Conservation (phyloP, 768 basidiomycete species). For the Boletus rufocinnamomeus region DNA sequence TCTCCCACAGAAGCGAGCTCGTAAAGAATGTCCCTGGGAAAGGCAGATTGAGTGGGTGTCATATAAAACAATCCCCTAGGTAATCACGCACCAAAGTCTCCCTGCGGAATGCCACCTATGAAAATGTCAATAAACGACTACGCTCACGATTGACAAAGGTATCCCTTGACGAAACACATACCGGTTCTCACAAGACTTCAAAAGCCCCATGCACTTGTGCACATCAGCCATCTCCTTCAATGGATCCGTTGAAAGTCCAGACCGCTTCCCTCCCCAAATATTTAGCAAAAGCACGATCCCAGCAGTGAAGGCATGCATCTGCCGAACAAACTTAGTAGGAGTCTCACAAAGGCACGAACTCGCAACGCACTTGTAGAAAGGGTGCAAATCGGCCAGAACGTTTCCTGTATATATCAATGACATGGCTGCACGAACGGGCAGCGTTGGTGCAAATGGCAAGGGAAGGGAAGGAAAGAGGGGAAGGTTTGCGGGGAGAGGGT, state of each 20-base stretch:
- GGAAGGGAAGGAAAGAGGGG: conserved; percentile 53
- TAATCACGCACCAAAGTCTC: conserved; percentile 45
- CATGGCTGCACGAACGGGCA: conserved; percentile 71
- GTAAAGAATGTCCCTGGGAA: conserved; percentile 66
- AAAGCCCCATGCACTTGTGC: conserved; percentile 47
- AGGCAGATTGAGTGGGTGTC: background rate
- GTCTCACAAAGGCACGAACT: background rate
- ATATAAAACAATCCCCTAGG: background rate
- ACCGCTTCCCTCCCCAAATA: conserved; percentile 53
- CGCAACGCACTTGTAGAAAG: conserved; percentile 33
- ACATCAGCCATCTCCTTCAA: conserved; percentile 53
- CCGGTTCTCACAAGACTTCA: conserved; percentile 40
- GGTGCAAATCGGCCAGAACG: conserved; percentile 31
- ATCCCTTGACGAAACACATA: conserved; percentile 18
- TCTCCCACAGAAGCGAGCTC: conserved; percentile 73
- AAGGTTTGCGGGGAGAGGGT: conserved; percentile 57
- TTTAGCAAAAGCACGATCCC: conserved; percentile 56
- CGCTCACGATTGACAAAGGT: background rate
- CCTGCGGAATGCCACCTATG: conserved; percentile 51
- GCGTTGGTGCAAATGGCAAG: conserved; percentile 87
- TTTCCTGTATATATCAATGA: conserved; percentile 58
- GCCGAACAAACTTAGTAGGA: background rate
- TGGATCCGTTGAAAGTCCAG: conserved; percentile 43
- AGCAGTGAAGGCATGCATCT: conserved; percentile 48
- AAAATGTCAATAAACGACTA: background rate